These are phyloP conservation scores for Collybia nuda DNA, from an alignment of 768 basidiomycete species.

Conservation along the genomic window DNA sequence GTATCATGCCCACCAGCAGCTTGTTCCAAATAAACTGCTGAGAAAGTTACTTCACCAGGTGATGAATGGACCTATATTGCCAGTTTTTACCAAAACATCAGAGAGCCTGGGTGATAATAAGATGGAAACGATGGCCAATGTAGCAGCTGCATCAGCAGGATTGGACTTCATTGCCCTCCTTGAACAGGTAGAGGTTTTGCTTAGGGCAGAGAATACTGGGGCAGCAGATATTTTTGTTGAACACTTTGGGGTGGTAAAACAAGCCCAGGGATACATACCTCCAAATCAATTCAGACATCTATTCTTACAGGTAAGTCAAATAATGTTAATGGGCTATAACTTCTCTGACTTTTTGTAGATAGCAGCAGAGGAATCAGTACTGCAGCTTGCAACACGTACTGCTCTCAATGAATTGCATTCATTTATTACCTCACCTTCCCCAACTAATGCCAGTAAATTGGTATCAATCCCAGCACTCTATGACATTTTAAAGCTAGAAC, in stretches of 20 bases:
- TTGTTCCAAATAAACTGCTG: not conserved
- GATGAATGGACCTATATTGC: not conserved
- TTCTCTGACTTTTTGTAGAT: not conserved
- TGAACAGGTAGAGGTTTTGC: not conserved
- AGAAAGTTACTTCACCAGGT: not conserved
- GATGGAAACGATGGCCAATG: no score
- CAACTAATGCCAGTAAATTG: not conserved
- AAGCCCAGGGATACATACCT: no score
- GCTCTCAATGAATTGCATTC: not conserved
- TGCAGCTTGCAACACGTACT: not conserved
- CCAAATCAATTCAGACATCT: no score
- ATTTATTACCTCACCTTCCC: not conserved
- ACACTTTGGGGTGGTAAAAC: not conserved
- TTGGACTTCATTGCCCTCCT: not conserved
- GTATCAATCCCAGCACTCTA: not conserved
- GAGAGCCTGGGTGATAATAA: no score
- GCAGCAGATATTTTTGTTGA: not conserved
- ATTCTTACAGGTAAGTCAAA: no score
- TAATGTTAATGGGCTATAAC: no score
- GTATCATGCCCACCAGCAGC: not conserved
- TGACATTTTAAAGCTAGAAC: not conserved
- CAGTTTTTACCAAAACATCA: no score
- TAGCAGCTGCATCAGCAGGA: not conserved
- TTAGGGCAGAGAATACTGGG: not conserved
- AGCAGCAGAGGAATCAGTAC: constrained; percentile 2